Percentiles rank a stretch among this genome's conserved stretches.
phyloP scores from a whole-genome alignment of 2,329 filamentous ascomycete species.

The Claviceps purpurea region DNA sequence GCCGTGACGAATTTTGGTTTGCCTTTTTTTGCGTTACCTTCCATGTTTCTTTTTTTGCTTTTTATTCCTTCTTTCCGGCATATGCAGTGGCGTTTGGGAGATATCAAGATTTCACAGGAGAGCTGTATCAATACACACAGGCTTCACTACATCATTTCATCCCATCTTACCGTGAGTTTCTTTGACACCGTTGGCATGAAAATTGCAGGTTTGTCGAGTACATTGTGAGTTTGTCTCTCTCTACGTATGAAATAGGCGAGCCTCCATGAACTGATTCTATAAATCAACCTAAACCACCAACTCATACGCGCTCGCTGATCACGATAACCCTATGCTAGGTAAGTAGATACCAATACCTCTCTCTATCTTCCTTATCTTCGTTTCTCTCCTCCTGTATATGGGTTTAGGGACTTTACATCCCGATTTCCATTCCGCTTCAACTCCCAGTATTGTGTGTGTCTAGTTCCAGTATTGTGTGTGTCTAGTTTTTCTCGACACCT shows the following conservation, averaged over 20 bases:
- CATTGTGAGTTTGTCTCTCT: too few relatives aligned
- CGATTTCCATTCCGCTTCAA: too few relatives aligned
- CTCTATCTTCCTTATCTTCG: neutral
- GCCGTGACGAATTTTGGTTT: neutral
- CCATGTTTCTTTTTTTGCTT: neutral
- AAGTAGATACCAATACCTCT: neutral
- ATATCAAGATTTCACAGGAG: neutral
- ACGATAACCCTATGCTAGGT: neutral
- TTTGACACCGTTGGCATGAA: neutral
- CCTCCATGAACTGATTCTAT: too few relatives aligned
- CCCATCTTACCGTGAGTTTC: neutral
- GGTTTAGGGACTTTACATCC: too few relatives aligned
- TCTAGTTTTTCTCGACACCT: neutral
- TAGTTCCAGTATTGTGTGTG: neutral
- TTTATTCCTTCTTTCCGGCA: neutral
- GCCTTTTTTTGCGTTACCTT: neutral
- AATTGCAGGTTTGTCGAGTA: neutral
- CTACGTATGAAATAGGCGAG: too few relatives aligned
- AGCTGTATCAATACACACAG: neutral
- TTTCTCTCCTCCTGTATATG: neutral
- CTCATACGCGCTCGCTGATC: neutral
- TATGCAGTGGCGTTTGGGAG: constrained; percentile 1
- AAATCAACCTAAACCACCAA: too few relatives aligned
- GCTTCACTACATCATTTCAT: neutral
- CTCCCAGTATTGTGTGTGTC: neutral